Evolutionary conservation across 1,139 yeast species (phyloP), one percentile per base, ranked within the genome.

Genomic region (Pichia sp.): DNA sequence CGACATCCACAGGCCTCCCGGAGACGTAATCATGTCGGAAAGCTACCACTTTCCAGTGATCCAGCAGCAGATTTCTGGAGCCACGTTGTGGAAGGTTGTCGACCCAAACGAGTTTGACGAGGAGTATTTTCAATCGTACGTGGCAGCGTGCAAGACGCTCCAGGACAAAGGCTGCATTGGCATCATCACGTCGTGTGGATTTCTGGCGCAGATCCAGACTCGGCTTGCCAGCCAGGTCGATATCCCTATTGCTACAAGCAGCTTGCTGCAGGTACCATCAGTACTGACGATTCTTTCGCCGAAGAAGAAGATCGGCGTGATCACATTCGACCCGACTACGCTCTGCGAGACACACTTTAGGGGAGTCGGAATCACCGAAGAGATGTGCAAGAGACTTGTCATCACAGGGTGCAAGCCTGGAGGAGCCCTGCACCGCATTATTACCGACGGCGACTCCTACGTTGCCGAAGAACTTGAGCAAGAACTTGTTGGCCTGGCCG

Each of bases 161-260:
- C 47, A 54, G 43, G 36, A 50, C 2, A 51, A 52, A 34, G 61
- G 61, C 5, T 58, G 59, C 16, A 53, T 57, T 45, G 61, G 60
- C 8, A 52, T 57, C 16, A 53, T 57, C 11, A 57, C 61, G 2
- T 59, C 61, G n/a, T 59, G 61, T 53, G 61, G 61, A 26, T 59
- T 57, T 40, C 58, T 69, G n/a, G 67, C 70, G 2, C 68, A 69
- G 34, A 59, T 68, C 13, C 73, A 71, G 46, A 45, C 56, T 10
- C 57, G 66, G 23, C 47, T 71, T 7, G 61, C 64, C 4, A 56
- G 54, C 1, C 54, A 57, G 53, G 60, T 65, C 11, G 57, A 58
- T 7, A 62, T 70, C 23, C 74, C 74, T 26, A 63, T 71, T 32
- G 72, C 69, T 2, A 64, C 72, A 6, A 64, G 70, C 48, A 60